phyloP scores from a whole-genome alignment of 164 flowering plant genomes.

The Berberis thunbergii region DNA sequence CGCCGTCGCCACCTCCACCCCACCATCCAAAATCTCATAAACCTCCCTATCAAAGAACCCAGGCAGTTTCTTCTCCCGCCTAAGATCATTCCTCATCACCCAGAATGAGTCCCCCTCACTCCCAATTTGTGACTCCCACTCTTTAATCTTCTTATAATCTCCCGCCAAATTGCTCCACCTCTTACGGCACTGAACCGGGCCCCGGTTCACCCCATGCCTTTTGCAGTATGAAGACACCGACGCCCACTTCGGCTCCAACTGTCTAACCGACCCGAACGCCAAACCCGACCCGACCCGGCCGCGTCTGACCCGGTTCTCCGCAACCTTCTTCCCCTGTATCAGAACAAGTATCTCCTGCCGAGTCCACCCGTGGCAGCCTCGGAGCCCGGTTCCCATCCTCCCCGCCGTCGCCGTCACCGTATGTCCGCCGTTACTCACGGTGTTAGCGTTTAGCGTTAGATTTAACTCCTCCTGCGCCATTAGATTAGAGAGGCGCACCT shows the following conservation, averaged over 20 bases:
- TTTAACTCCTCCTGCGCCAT: not conserved
- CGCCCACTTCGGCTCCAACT: constrained; percentile 90
- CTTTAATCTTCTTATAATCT: constrained; percentile 80
- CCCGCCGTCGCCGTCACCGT: constrained; percentile 4
- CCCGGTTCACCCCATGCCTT: constrained; percentile 75
- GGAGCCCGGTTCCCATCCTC: constrained; percentile 36
- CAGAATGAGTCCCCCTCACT: constrained; percentile 61
- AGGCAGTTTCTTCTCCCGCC: constrained; percentile 69
- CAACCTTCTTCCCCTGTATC: constrained; percentile 77
- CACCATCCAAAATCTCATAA: constrained; percentile 59
- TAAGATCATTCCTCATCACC: constrained; percentile 79
- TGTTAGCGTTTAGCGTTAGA: not conserved
- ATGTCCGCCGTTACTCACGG: not conserved
- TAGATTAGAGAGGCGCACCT: not conserved
- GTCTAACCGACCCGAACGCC: constrained; percentile 23
- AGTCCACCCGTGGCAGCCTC: constrained; percentile 88
- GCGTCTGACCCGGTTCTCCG: constrained; percentile 60
- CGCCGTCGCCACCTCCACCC: constrained; percentile 5
- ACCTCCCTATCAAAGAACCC: constrained; percentile 89
- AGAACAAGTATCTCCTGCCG: constrained; percentile 84
- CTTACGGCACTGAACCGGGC: constrained; percentile 92
- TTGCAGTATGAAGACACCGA: constrained; percentile 77
- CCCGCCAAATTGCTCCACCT: constrained; percentile 94
- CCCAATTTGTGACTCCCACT: constrained; percentile 53
- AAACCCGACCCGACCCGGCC: constrained; percentile 35